A percentile compares a stretch with the other conserved stretches of the same genome.
These are phyloP conservation scores for Saccharomyces hybrid DNA, from an alignment of 1,139 yeast species.

Conservation along the genomic window DNA sequence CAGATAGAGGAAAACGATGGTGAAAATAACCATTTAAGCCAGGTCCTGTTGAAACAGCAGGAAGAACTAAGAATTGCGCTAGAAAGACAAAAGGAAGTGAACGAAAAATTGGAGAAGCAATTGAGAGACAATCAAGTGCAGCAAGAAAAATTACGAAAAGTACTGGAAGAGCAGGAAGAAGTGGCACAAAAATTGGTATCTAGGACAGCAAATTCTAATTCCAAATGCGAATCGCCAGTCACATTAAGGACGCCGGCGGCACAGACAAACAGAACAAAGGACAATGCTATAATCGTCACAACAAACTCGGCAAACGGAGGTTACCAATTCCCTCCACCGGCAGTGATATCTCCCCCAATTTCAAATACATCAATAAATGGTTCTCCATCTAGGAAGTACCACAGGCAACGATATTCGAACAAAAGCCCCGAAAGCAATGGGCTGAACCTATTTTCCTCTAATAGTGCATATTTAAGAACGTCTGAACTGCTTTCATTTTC, in stretches of 20 bases:
- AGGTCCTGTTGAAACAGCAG: slow-evolving; percentile 26
- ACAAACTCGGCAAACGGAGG: slow-evolving; percentile 27
- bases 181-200: slow-evolving; percentile 15
- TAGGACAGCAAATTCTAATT: slow-evolving; percentile 4
- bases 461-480: neutral
- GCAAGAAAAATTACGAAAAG: slow-evolving; percentile 24
- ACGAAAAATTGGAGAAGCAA: slow-evolving; percentile 25
- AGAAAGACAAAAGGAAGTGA: slow-evolving; percentile 29
- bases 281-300: slow-evolving; percentile 20
- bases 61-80: slow-evolving; percentile 25
- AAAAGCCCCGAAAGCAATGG: slow-evolving; percentile 4
- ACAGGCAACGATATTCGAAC: slow-evolving; percentile 4
- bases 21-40: slow-evolving; percentile 12
- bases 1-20: neutral
- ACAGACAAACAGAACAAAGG: slow-evolving; percentile 1
- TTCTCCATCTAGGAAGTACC: slow-evolving; percentile 18
- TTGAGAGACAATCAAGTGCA: slow-evolving; percentile 23
- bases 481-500: neutral
- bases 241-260: neutral
- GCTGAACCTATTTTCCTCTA: slow-evolving; percentile 4
- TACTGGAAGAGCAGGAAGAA: slow-evolving; percentile 20
- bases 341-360: slow-evolving; percentile 15
- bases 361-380: slow-evolving; percentile 24
- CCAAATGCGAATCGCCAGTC: neutral
- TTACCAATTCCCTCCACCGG: slow-evolving; percentile 30